These are phyloP conservation scores for Hygrophila difformis DNA, from an alignment of 257 asterid genomes.

Conservation along the genomic window DNA sequence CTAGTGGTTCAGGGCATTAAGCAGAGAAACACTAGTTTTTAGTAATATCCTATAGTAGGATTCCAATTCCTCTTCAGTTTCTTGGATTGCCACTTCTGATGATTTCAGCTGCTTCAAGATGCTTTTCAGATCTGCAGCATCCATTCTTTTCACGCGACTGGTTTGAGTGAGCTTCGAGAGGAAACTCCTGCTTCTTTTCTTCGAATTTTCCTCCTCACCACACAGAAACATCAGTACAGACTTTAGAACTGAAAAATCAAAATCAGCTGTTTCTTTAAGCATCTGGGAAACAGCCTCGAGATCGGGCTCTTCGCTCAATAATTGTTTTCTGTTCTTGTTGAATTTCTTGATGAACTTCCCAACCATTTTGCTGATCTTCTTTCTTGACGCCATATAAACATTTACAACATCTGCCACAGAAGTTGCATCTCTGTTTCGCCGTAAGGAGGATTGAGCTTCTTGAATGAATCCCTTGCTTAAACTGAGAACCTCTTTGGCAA, in stretches of 20 bases:
- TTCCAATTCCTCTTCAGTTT: conserved; percentile 24
- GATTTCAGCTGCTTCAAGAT: conserved; percentile 20
- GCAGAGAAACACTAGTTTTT: conserved; percentile 28
- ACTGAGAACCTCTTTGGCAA: not conserved
- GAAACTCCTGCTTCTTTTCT: conserved; percentile 20
- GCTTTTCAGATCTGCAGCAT: not conserved
- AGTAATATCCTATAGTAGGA: conserved; percentile 19
- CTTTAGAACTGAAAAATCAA: conserved; percentile 1
- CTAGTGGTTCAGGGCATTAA: conserved; percentile 21
- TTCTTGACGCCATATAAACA: conserved; percentile 20
- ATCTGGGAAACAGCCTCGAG: conserved; percentile 1
- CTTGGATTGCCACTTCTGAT: conserved; percentile 18
- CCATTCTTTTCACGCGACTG: no score
- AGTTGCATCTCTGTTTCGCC: conserved; percentile 4
- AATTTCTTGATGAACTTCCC: conserved; percentile 17
- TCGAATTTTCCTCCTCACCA: conserved; percentile 19
- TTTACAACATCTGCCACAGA: conserved; percentile 12
- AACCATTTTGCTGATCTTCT: conserved; percentile 16
- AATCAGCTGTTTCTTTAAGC: conserved; percentile 14
- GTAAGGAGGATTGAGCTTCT: conserved; percentile 14
- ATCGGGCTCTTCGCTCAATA: conserved; percentile 6
- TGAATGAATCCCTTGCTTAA: conserved; percentile 22
- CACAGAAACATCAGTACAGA: conserved; percentile 21
- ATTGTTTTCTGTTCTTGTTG: not conserved
- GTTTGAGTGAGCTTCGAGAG: conserved; percentile 22